Base-by-base conservation (phyloP, 331 rosid genomes). In the Dryas integrifolia region DNA sequence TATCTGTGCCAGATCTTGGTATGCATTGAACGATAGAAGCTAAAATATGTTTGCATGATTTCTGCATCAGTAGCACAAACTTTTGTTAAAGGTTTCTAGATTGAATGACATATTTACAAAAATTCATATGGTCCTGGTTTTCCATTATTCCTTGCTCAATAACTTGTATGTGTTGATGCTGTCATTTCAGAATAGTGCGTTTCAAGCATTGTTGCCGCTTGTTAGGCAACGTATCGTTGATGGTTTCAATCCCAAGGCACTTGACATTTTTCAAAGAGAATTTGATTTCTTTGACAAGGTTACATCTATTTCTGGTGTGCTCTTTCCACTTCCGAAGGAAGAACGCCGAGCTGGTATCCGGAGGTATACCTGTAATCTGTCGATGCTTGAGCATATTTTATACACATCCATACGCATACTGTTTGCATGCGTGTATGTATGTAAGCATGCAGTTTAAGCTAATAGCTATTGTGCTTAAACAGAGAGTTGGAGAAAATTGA, bases 271-370 rank as follows among this genome's bases (percentile, higher is more conserved):
- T 74, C 80, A 49, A 48, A 88, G 97, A 78, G 98, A 95, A 76
- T 95, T 95, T 84, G 93, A 91, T 86, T 95, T 95, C 88, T 91
- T 95, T 75, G 97, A 95, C 85, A 89, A 95, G 88, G 97, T 95
- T 79, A 95, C 98, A 47, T 91, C 98, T 72, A 91, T 95, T 75
- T 95, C 98, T 8, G 98, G 98, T 52, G 83, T 84, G 60, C 96
- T 95, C 65, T 87, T 70, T 78, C 96, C 92, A 16, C 85, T 91
- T 78, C 88, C 92, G 12, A 95, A 95, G 85, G 98, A 89, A 71
- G 96, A 95, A 79, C 96, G 97, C 35, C 89, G 92, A 77, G 96
- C 96, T 75, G 96, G 98, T 67, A 95, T 95, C 59, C 79, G 87
- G 58, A 95, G 86, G 98, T 95, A 81, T 12, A 16, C 39, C 78